Percentiles rank a stretch among this genome's conserved stretches.
phyloP scores from a whole-genome alignment of 2,329 filamentous ascomycete genomes.

The Ceratocystis harringtonii region DNA sequence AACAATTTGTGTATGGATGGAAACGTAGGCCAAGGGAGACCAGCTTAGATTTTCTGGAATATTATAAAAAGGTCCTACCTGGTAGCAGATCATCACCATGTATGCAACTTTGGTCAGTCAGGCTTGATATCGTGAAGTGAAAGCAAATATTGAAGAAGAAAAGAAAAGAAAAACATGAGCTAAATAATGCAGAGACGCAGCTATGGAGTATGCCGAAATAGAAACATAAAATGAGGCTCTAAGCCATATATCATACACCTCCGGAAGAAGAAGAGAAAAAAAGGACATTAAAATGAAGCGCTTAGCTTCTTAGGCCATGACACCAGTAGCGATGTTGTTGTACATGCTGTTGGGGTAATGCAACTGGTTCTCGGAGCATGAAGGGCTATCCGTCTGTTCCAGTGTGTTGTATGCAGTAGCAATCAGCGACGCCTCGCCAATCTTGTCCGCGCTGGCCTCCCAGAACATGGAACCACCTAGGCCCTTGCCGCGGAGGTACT shows the following conservation, averaged over 20 bases:
- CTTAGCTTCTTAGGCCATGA: slow-evolving; percentile 13
- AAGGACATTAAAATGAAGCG: neutral
- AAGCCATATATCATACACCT: too few relatives aligned
- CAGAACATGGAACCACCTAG: slow-evolving; percentile 76
- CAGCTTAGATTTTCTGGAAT: too few relatives aligned
- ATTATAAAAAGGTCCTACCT: too few relatives aligned
- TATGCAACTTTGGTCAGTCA: too few relatives aligned
- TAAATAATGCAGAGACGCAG: neutral
- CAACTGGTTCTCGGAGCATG: slow-evolving; percentile 33
- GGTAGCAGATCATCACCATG: too few relatives aligned
- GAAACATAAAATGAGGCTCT: neutral
- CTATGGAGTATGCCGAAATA: neutral
- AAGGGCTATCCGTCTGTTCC: slow-evolving; percentile 14
- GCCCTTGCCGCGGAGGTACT: slow-evolving; percentile 45
- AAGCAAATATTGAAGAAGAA: neutral
- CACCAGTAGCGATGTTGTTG: slow-evolving; percentile 34
- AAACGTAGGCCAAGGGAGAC: too few relatives aligned
- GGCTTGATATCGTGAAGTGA: too few relatives aligned
- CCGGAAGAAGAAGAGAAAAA: neutral
- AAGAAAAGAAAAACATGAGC: neutral
- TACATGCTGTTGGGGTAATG: slow-evolving; percentile 40
- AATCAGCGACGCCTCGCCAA: slow-evolving; percentile 45
- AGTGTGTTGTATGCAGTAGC: slow-evolving; percentile 25
- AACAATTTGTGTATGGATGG: too few relatives aligned
- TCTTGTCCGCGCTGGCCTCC: slow-evolving; percentile 59